These are phyloP conservation scores for Cystoisospora suis DNA, from an alignment of 169 alveolate species.

Conservation along the genomic window DNA sequence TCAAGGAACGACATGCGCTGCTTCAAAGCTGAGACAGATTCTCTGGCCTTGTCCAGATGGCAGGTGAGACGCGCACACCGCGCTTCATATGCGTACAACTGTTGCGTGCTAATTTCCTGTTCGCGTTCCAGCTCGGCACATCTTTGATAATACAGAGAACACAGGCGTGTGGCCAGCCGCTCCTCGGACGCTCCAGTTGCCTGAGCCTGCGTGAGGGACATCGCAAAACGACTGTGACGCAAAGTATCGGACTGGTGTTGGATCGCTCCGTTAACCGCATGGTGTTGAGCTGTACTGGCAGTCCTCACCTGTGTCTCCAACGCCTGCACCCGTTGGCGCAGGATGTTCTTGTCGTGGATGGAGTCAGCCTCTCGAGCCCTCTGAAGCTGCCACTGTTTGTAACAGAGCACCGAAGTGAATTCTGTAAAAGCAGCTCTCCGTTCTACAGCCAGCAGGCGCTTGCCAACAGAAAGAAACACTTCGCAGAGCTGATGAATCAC, in stretches of 20 bases:
- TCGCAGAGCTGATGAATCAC: constrained; percentile 27
- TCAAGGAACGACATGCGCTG: background rate
- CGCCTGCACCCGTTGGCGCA: constrained; percentile 1
- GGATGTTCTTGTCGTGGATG: background rate
- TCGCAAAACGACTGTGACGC: background rate
- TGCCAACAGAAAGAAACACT: constrained; percentile 20
- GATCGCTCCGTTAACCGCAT: too few relatives aligned
- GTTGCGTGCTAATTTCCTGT: background rate
- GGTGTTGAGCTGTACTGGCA: background rate
- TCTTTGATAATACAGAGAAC: background rate
- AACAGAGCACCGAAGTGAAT: background rate
- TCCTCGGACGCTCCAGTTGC: constrained; percentile 3
- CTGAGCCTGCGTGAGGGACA: background rate
- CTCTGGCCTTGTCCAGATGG: background rate
- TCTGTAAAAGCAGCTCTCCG: background rate
- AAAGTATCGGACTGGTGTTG: background rate
- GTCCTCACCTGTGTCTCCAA: background rate
- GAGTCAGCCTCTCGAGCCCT: background rate
- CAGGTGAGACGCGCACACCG: background rate
- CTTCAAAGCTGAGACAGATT: background rate
- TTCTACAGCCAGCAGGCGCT: background rate
- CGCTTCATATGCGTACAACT: background rate
- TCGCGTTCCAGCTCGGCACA: background rate
- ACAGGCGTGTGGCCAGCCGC: constrained; percentile 11
- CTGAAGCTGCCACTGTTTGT: constrained; percentile 33